phyloP scores from a whole-genome alignment of 108 stramenopile species.

The Aurantiochytrium sp. region DNA sequence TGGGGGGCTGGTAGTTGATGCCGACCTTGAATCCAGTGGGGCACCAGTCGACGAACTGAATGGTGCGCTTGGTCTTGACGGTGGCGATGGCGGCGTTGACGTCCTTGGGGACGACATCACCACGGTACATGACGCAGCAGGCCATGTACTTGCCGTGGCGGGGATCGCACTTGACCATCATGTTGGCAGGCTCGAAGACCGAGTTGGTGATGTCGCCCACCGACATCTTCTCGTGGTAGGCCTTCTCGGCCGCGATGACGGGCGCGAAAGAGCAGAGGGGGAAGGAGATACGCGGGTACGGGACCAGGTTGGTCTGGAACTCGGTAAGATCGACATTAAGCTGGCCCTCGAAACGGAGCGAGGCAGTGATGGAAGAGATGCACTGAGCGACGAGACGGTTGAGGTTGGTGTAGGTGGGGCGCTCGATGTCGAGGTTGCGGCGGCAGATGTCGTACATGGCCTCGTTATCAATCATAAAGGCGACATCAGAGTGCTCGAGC shows the following conservation, averaged over 20 bases:
- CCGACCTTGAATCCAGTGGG: conserved; percentile 66
- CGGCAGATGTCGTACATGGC: conserved; percentile 88
- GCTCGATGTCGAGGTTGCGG: conserved; percentile 82
- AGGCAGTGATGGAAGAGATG: conserved; percentile 79
- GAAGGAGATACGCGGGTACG: conserved; percentile 90
- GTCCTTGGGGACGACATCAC: conserved; percentile 86
- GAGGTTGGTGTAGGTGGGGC: conserved; percentile 87
- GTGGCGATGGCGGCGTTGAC: conserved; percentile 83
- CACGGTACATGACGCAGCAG: conserved; percentile 79
- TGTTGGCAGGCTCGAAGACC: conserved; percentile 78
- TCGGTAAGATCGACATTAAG: conserved; percentile 90
- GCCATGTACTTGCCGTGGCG: conserved; percentile 57
- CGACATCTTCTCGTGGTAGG: conserved; percentile 80
- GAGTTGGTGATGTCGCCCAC: conserved; percentile 89
- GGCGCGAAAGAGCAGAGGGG: conserved; percentile 88
- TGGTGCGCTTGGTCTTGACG: conserved; percentile 90
- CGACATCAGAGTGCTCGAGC: conserved; percentile 86
- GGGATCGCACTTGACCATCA: conserved; percentile 95
- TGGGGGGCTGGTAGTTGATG: conserved; percentile 43
- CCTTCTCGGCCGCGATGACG: conserved; percentile 79
- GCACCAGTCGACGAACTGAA: conserved; percentile 93
- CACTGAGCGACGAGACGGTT: conserved; percentile 88
- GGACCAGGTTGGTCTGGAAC: conserved; percentile 93
- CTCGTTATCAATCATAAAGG: conserved; percentile 90
- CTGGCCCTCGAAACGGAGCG: conserved; percentile 87